Evolutionary conservation across 2,329 filamentous ascomycete species (phyloP).

Genomic region (Mariannaea elegans): DNA sequence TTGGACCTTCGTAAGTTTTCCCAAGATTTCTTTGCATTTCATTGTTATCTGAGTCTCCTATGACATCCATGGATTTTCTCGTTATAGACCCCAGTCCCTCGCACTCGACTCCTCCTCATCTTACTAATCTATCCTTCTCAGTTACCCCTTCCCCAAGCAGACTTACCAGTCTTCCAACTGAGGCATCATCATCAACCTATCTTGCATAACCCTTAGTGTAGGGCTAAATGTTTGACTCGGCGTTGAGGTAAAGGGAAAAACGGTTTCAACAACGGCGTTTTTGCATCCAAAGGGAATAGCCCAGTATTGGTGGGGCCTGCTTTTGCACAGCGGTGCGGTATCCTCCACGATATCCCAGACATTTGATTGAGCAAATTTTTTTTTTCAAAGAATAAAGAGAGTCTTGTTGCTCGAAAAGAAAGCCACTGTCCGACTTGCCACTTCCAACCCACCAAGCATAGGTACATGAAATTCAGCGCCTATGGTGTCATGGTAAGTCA

Average conservation of each 20-base stretch:
- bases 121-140: constrained; percentile 47
- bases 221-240: constrained; percentile 45
- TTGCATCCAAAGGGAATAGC: constrained; percentile 46
- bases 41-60: constrained; percentile 30
- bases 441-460: constrained; percentile 10
- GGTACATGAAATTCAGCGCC: not conserved
- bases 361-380: constrained; percentile 42
- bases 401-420: constrained; percentile 37
- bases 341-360: constrained; percentile 54
- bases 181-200: constrained; percentile 34
- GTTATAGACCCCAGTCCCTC: constrained; percentile 23
- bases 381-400: constrained; percentile 39
- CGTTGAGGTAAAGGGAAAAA: constrained; percentile 56
- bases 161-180: constrained; percentile 66
- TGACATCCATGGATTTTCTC: constrained; percentile 18
- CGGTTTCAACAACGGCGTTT: constrained; percentile 65
- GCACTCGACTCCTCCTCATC: constrained; percentile 15
- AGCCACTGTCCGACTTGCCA: constrained; percentile 24
- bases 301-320: constrained; percentile 40
- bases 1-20: constrained; percentile 88
- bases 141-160: constrained; percentile 86
- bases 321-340: constrained; percentile 48
- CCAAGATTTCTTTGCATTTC: constrained; percentile 21
- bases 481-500: constrained; percentile 14
- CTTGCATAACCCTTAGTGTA: constrained; percentile 35